phyloP scores from a whole-genome alignment of 2,329 filamentous ascomycete genomes.

The Didymella arachidicola region DNA sequence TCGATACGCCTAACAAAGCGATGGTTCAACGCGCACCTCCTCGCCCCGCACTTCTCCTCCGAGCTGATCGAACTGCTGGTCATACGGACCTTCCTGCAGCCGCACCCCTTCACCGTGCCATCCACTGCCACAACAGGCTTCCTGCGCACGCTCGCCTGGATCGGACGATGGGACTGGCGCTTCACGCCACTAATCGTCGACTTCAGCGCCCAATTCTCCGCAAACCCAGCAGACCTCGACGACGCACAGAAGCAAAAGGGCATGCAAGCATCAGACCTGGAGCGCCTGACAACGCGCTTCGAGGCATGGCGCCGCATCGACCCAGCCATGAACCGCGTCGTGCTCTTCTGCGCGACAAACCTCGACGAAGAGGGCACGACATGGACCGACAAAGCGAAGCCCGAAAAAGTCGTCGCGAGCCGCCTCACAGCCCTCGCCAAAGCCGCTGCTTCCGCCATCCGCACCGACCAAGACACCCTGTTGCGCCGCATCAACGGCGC shows the following conservation, averaged over 20 bases:
- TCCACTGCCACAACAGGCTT: constrained; percentile 82
- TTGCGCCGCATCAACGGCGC: constrained; percentile 24
- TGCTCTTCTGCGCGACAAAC: constrained; percentile 82
- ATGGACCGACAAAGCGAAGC: constrained; percentile 75
- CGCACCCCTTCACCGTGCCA: constrained; percentile 80
- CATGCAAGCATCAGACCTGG: constrained; percentile 67
- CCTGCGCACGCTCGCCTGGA: constrained; percentile 77
- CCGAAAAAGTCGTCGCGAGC: constrained; percentile 82
- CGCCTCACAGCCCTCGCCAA: constrained; percentile 84
- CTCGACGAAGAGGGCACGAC: constrained; percentile 78
- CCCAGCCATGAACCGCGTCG: constrained; percentile 82
- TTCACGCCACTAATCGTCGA: constrained; percentile 83
- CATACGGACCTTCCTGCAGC: constrained; percentile 78
- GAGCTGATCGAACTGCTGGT: constrained; percentile 87
- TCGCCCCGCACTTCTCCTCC: constrained; percentile 76
- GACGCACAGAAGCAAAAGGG: constrained; percentile 24
- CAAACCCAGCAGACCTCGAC: constrained; percentile 30
- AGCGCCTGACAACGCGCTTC: constrained; percentile 73
- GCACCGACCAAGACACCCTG: constrained; percentile 61
- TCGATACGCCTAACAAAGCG: constrained; percentile 85
- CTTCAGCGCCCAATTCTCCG: constrained; percentile 57
- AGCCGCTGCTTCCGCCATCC: constrained; percentile 66
- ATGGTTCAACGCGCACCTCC: constrained; percentile 87
- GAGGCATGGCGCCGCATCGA: constrained; percentile 88
- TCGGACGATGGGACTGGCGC: constrained; percentile 93